Evolutionary conservation across 768 basidiomycete species (phyloP).

Genomic region (Myochromella boudieri): DNA sequence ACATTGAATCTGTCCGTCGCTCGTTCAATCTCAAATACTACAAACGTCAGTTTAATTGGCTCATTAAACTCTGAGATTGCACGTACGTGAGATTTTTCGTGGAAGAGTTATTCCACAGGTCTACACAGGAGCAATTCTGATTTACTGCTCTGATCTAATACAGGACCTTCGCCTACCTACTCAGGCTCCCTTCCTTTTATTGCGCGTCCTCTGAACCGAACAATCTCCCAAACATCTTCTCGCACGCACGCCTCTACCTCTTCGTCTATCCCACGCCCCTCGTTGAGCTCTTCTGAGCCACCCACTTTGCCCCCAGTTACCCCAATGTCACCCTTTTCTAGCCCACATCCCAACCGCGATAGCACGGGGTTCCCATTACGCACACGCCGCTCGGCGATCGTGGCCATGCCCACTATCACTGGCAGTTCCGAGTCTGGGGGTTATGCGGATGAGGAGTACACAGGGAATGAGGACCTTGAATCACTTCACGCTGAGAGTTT

Average conservation of each 20-base stretch:
- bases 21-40: constrained; percentile 15
- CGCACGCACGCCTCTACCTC: constrained; percentile 50
- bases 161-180: constrained; percentile 51
- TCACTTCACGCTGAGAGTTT: constrained; percentile 60
- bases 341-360: constrained; percentile 32
- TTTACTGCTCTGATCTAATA: not conserved
- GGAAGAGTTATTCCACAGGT: not conserved
- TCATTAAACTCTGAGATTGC: constrained; percentile 38
- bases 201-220: constrained; percentile 63
- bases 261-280: constrained; percentile 25
- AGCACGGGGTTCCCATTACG: constrained; percentile 27
- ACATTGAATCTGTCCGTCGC: constrained; percentile 13
- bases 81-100: constrained; percentile 34
- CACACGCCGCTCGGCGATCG: constrained; percentile 22
- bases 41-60: constrained; percentile 33
- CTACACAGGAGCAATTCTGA: not conserved
- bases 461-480: constrained; percentile 35
- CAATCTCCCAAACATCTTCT: constrained; percentile 63
- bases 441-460: constrained; percentile 30
- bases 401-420: constrained; percentile 40
- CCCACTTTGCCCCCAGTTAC: constrained; percentile 63
- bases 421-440: constrained; percentile 35
- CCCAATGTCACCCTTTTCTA: constrained; percentile 52
- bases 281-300: constrained; percentile 18
- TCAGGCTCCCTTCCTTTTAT: constrained; percentile 52